These are phyloP conservation scores for Yarrowia hollandica DNA, from an alignment of 805 yeast species.

Conservation along the genomic window DNA sequence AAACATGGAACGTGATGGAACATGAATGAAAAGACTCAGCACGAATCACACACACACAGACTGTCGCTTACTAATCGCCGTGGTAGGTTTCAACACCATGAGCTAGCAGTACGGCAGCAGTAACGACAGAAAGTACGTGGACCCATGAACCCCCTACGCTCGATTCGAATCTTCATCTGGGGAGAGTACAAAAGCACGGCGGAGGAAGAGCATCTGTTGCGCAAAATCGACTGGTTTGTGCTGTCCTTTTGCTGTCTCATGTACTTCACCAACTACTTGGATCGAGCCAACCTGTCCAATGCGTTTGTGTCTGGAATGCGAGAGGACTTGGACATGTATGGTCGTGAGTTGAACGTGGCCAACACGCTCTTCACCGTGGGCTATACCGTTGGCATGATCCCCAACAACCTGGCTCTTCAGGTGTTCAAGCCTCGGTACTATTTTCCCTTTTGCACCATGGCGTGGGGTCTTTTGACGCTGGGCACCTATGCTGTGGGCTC, in stretches of 20 bases:
- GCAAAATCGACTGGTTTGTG: slow-evolving; percentile 42
- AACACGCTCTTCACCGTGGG: slow-evolving; percentile 49
- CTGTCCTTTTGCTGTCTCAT: slow-evolving; percentile 43
- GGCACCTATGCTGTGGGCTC: slow-evolving; percentile 41
- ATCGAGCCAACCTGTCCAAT: slow-evolving; percentile 50
- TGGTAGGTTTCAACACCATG: too few species aligned
- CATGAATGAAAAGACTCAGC: too few species aligned
- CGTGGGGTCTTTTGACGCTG: slow-evolving; percentile 46
- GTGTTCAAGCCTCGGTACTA: slow-evolving; percentile 41
- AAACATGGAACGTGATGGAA: too few species aligned
- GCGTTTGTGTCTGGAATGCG: slow-evolving; percentile 63
- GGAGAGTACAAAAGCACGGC: slow-evolving; percentile 27
- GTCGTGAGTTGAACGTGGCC: slow-evolving; percentile 51
- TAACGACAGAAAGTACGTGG: too few species aligned
- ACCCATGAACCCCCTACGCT: neutral
- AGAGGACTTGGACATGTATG: slow-evolving; percentile 47
- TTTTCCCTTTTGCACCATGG: slow-evolving; percentile 42
- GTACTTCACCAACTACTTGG: slow-evolving; percentile 53
- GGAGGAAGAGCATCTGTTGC: slow-evolving; percentile 39
- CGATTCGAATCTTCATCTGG: slow-evolving; percentile 10
- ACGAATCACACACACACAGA: too few species aligned
- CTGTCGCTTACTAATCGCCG: too few species aligned
- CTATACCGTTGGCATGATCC: slow-evolving; percentile 50
- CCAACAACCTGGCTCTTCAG: slow-evolving; percentile 43
- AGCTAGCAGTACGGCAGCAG: too few species aligned